Conservation (phyloP, 305 asterid genomes). For the Fraxinus xanthoxyloides region DNA sequence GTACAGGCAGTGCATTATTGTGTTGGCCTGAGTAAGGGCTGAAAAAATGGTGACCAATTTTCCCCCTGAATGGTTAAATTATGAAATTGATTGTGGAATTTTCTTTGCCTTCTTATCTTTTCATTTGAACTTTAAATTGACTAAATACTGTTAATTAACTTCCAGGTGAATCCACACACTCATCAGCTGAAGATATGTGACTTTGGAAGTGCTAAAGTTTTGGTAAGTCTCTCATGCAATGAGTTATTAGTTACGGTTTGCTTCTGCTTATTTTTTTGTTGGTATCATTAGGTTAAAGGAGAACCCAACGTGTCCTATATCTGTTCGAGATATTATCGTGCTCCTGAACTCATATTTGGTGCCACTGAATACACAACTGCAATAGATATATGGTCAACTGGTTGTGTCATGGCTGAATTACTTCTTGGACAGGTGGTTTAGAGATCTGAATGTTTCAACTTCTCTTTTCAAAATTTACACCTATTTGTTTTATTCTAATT, state of each 20-base stretch:
- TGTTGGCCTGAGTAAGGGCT: neutral
- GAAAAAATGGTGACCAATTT: neutral
- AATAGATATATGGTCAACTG: constrained; percentile 93
- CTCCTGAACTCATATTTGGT: constrained; percentile 98
- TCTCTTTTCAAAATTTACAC: constrained; percentile 17
- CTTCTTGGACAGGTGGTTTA: constrained; percentile 85
- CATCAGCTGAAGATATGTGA: constrained; percentile 96
- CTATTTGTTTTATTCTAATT: constrained; percentile 24
- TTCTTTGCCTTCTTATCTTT: constrained; percentile 1
- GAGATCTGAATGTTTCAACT: constrained; percentile 10
- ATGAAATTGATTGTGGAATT: constrained; percentile 13
- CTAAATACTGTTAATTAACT: constrained; percentile 27
- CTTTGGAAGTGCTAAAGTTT: constrained; percentile 98
- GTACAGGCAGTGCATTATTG: neutral
- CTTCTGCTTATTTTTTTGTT: constrained; percentile 27
- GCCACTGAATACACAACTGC: constrained; percentile 97
- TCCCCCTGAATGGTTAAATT: neutral
- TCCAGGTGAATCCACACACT: constrained; percentile 98
- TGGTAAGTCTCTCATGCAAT: constrained; percentile 55
- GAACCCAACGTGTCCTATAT: constrained; percentile 95
- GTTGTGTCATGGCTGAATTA: constrained; percentile 96
- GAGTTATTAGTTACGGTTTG: constrained; percentile 17
- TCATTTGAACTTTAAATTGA: constrained; percentile 16
- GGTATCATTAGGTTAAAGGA: constrained; percentile 74
- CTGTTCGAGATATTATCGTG: constrained; percentile 95